Base-by-base conservation (phyloP, 176 grass and related monocot species). In the Carex cristatella region DNA sequence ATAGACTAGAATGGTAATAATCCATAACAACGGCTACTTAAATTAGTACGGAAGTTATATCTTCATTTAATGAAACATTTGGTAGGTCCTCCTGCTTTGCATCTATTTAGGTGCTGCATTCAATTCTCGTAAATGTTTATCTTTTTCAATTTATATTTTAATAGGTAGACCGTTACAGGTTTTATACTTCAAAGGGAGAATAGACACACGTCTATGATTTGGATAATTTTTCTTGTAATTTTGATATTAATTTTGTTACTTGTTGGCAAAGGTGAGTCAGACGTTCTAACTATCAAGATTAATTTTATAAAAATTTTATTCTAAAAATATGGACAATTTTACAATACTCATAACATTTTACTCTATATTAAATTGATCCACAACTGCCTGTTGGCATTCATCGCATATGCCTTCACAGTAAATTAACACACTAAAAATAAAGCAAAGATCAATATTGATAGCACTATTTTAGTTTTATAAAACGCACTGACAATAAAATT, bases 31-130 rank as follows among this genome's bases (percentile, higher is more conserved):
- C 74, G 28, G 74, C 18, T 57, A 55, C 74, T 78, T 8, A 51
- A 57, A 78, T 78, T 33, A 78, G 28, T 57, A 33, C 8, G 69
- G 10, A 51, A 31, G 3, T 15, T 31, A 57, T 32, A 57, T 57
- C 27, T 57, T 78, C 74, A 78, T 78, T 78, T 55, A 78, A 78
- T 78, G 51, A 57, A 57, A 78, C 4, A 3, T 78, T 6, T 78
- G 51, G 74, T 51, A 57, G 49, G 11, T 78, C 57, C 13, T 57
- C 51, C 72, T 77, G 54, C 28, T 57, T 7, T 77, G 73, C 27
- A 56, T 33, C 12, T 78, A 56, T 78, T 78, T 55, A 33, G 74
- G 74, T 78, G 13, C 11, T 9, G 28, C 51, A 78, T 56, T 77
- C 27, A 77, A 56, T 15, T 55, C 74, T 33, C 74, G 0, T 57